Evolutionary conservation across 2,329 filamentous ascomycete species (phyloP), one percentile per base, ranked within the genome.

Genomic region (Dothiorella sarmentorum): DNA sequence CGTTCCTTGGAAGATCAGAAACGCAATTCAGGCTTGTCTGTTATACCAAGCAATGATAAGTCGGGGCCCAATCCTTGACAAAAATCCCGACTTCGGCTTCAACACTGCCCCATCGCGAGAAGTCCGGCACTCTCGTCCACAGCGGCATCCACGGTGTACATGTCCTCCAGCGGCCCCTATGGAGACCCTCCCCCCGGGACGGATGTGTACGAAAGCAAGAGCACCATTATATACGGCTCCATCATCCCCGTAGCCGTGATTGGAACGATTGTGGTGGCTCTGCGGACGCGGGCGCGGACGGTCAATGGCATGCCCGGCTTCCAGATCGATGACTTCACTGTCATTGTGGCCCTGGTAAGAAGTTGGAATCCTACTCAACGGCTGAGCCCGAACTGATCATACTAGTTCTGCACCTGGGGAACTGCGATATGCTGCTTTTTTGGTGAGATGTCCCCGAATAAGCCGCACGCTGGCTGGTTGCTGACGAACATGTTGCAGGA

Each of bases 391-490:
- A n/a, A 24, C 31, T 11, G 31, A 29, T n/a, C 22, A 3, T n/a
- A 3, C 18, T 29, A 60, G 58, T 11, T 56, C 37, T 60, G 35
- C 18, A 49, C 58, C 5, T 56, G 33, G 22, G 58, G 49, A 1
- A 60, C 58, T 3, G 58, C 29, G 10, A 37, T 29, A 2, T 60
- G 58, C 44, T 56, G 43, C 24, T 60, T 56, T 42, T n/a, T 56
- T 13, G 35, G 43, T 49, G 29, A 37, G 31, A n/a, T 4, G 7
- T 29, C 51, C n/a, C 11, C 11, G 6, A 4, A 2, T 6, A n/a
- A 31, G n/a, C 9, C 4, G 24, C 20, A 26, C 4, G 11, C 11
- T 11, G 17, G 11, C 6, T 15, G 20, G 20, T 22, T 43, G 22
- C 6, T 43, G 40, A 20, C 40, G 10, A n/a, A 7, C 7, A 26